A percentile compares a stretch with the other conserved stretches of the same genome.
phyloP scores from a whole-genome alignment of 768 basidiomycete species.

The Leccinum uliginosum region DNA sequence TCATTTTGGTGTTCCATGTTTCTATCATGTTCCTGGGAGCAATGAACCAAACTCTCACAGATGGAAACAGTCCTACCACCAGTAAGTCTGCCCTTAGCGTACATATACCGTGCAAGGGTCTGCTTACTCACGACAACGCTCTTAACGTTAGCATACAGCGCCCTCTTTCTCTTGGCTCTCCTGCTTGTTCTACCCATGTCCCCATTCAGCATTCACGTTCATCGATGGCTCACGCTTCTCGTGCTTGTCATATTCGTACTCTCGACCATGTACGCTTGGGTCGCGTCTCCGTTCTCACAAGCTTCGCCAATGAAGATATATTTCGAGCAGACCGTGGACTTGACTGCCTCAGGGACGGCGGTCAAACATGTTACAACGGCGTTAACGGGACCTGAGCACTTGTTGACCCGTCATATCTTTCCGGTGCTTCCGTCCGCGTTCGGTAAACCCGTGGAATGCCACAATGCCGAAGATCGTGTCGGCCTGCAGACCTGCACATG shows the following conservation, averaged over 20 bases:
- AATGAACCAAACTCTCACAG: conserved; percentile 54
- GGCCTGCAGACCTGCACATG: conserved; percentile 49
- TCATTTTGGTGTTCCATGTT: conserved; percentile 51
- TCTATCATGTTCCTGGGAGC: conserved; percentile 43
- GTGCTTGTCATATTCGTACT: conserved; percentile 40
- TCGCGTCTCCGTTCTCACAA: conserved; percentile 59
- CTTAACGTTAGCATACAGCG: conserved; percentile 43
- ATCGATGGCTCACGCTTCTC: conserved; percentile 33
- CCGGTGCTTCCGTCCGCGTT: conserved; percentile 50
- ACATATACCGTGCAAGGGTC: not conserved
- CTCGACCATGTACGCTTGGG: conserved; percentile 40
- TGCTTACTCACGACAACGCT: not conserved
- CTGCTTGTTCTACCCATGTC: conserved; percentile 56
- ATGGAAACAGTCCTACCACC: conserved; percentile 48
- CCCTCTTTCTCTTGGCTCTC: conserved; percentile 41
- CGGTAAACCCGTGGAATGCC: conserved; percentile 33
- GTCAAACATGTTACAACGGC: conserved; percentile 37
- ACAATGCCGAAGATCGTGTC: conserved; percentile 16
- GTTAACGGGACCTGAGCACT: conserved; percentile 42
- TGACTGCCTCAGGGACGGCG: conserved; percentile 29
- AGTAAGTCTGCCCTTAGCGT: conserved; percentile 37
- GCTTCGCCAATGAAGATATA: conserved; percentile 63
- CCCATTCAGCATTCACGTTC: conserved; percentile 58
- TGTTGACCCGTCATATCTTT: conserved; percentile 41
- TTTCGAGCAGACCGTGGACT: conserved; percentile 59